Conservation (phyloP, 2,329 filamentous ascomycete species). For the Falciphora oryzae region DNA sequence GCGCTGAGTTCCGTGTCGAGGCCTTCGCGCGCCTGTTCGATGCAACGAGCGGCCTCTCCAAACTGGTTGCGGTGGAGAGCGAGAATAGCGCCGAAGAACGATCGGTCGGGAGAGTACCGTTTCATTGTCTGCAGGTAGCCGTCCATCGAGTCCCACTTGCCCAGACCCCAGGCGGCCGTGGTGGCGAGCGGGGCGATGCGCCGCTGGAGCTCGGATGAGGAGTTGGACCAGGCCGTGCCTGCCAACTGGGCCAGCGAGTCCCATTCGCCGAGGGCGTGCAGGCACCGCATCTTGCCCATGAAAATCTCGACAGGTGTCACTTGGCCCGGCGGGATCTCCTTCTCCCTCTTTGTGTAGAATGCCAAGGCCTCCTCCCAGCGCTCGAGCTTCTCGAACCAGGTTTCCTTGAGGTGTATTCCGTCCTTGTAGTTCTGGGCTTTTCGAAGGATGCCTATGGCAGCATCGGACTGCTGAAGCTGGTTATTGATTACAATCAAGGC, state of each 20-base stretch:
- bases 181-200: slow-evolving; percentile 91
- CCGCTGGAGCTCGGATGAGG: slow-evolving; percentile 78
- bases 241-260: slow-evolving; percentile 84
- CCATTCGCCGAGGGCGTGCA: slow-evolving; percentile 97
- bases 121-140: slow-evolving; percentile 95
- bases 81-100: slow-evolving; percentile 95
- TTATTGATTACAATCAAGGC: slow-evolving; percentile 99
- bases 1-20: slow-evolving; percentile 94
- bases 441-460: slow-evolving; percentile 92
- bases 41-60: slow-evolving; percentile 79
- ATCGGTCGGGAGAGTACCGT: slow-evolving; percentile 83
- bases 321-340: slow-evolving; percentile 54
- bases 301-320: slow-evolving; percentile 79
- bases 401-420: slow-evolving; percentile 88
- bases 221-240: slow-evolving; percentile 90
- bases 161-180: slow-evolving; percentile 91
- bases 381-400: slow-evolving; percentile 98
- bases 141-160: slow-evolving; percentile 98
- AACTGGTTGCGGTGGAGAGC: slow-evolving; percentile 95
- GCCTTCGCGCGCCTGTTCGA: slow-evolving; percentile 86
- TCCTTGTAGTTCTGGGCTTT: slow-evolving; percentile 95
- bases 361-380: slow-evolving; percentile 95
- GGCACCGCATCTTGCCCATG: slow-evolving; percentile 99
- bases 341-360: slow-evolving; percentile 84
- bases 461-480: slow-evolving; percentile 96